These are phyloP conservation scores for Pyricularia sp. DNA, from an alignment of 2,329 filamentous ascomycete genomes.

Conservation along the genomic window DNA sequence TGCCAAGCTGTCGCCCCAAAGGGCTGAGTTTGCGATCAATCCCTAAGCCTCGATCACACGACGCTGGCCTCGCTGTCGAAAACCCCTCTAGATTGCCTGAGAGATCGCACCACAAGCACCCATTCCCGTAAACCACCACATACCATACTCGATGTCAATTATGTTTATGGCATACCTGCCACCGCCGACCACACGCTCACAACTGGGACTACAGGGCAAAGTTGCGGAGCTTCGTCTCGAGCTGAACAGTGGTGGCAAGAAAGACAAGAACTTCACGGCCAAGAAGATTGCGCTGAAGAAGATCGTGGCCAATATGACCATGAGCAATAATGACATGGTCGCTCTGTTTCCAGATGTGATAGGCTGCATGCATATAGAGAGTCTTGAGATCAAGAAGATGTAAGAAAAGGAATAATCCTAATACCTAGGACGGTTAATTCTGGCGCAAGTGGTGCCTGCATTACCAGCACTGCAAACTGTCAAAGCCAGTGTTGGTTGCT, in stretches of 20 bases:
- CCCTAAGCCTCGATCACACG: not conserved
- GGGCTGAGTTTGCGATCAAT: not conserved
- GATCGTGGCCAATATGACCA: conserved; percentile 99
- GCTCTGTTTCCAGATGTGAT: conserved; percentile 93
- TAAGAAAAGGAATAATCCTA: conserved; percentile 32
- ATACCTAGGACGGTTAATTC: not conserved
- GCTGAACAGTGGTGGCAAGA: conserved; percentile 86
- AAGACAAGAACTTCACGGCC: conserved; percentile 89
- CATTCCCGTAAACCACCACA: not conserved
- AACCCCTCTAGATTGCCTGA: not conserved
- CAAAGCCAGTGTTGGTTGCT: not conserved
- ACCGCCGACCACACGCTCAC: conserved; percentile 30
- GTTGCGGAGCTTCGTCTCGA: conserved; percentile 93
- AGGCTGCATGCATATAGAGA: conserved; percentile 87
- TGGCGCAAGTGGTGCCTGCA: not conserved
- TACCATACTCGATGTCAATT: conserved; percentile 9
- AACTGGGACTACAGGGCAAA: conserved; percentile 78
- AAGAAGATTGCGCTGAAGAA: conserved; percentile 99
- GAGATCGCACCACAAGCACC: not conserved
- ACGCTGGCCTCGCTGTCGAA: not conserved
- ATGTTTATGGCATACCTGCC: conserved; percentile 48
- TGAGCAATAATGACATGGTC: conserved; percentile 99
- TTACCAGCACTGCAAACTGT: not conserved
- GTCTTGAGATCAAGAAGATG: conserved; percentile 99
- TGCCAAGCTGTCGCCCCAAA: not conserved